Percentiles rank a stretch among this genome's conserved stretches.
These are phyloP conservation scores for Angophora floribunda DNA, from an alignment of 345 rosid species.

Conservation along the genomic window DNA sequence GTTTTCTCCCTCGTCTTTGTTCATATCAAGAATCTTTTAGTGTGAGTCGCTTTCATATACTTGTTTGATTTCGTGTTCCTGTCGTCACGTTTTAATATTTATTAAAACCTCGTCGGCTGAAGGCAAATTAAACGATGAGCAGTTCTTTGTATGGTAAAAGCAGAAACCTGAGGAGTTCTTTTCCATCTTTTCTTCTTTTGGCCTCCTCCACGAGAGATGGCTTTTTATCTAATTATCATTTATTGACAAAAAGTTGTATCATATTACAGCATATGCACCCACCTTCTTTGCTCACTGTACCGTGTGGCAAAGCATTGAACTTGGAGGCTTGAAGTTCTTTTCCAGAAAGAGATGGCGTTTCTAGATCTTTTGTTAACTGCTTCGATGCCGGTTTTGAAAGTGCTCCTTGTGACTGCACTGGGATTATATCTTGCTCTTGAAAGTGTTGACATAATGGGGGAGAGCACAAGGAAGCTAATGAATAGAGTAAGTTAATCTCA, in stretches of 20 bases:
- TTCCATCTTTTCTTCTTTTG: background rate
- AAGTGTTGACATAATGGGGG: slow-evolving; percentile 19
- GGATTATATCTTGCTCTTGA: slow-evolving; percentile 30
- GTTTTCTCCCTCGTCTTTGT: background rate
- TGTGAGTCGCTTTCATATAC: background rate
- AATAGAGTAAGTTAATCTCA: slow-evolving; percentile 12
- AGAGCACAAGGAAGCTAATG: slow-evolving; percentile 8
- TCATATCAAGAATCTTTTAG: background rate
- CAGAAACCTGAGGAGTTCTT: background rate
- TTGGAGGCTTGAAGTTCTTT: background rate
- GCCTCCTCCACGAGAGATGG: background rate
- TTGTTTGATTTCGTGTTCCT: background rate
- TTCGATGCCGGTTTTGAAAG: slow-evolving; percentile 25
- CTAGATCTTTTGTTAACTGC: slow-evolving; percentile 21
- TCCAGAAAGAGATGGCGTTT: slow-evolving; percentile 11
- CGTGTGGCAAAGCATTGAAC: background rate
- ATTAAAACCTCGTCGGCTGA: background rate
- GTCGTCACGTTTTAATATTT: background rate
- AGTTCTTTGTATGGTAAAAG: background rate
- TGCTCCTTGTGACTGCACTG: slow-evolving; percentile 25
- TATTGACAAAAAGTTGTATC: background rate
- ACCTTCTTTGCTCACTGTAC: background rate
- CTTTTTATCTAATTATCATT: background rate
- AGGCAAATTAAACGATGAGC: background rate
- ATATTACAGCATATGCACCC: background rate